Evolutionary conservation across 441 rosid species (phyloP), one percentile per base, ranked within the genome.

Genomic region (Codiaeum variegatum): DNA sequence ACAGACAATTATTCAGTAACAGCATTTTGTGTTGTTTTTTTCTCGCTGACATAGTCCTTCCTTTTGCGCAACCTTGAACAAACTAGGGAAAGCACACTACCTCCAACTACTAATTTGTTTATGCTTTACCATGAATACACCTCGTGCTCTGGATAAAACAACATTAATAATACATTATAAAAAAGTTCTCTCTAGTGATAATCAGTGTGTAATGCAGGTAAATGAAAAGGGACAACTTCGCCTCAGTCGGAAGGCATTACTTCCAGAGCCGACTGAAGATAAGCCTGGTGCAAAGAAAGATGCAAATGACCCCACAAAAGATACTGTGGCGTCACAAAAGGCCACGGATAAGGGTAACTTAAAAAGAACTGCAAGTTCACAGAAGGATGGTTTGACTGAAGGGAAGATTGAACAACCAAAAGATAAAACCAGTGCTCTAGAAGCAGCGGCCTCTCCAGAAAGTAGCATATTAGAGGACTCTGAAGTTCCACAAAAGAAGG

Each of bases 201-300:
- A 51, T 60, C 16, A 1, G 12, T 34, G 2, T 54, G 2, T 62
- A 66, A 78, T 77, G 49, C 86, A 95, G 99, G 87, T 96, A 74
- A 93, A 93, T 72, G 94, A 85, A 64, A 96, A 93, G 81, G 99
- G 99, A 55, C 99, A 96, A 80, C 97, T 96, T 77, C 92, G 97
- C 63, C 94, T 93, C 58, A 96, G 99, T 79, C 97, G 90, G 54
- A 78, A 83, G 62, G 97, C 97, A 31, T 85, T 96, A 75, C 94
- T 91, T 79, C 96, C 97, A 62, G 96, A 89, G 55, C 59, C 85
- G 58, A 81, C 87, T 66, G 64, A 67, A 18, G 90, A 81, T 70
- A 78, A 89, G 69, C 62, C 80, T 56, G 72, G 83, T 62, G 79
- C 79, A 77, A 79, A 85, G 74, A 84, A 76, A 72, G 75, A 73